Evolutionary conservation across 2,329 filamentous ascomycete genomes (phyloP).

Genomic region (Beauveria sp.): DNA sequence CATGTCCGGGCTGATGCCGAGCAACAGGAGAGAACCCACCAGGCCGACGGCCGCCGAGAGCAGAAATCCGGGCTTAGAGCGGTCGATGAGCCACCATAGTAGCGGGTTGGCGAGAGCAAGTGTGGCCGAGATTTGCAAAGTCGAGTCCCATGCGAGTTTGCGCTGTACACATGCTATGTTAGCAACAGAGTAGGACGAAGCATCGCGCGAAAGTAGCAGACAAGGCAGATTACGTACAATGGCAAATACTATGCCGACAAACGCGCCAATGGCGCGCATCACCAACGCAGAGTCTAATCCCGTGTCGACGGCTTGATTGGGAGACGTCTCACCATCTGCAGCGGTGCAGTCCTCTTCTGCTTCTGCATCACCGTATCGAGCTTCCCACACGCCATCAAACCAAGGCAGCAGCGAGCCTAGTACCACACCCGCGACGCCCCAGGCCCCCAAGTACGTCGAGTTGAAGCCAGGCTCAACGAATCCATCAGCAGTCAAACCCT

Average conservation of each 20-base stretch:
- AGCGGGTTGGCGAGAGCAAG: slow-evolving; percentile 87
- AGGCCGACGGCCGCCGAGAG: slow-evolving; percentile 69
- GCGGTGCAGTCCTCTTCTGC: slow-evolving; percentile 23
- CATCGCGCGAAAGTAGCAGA: not conserved
- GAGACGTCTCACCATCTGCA: slow-evolving; percentile 21
- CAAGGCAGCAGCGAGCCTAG: slow-evolving; percentile 77
- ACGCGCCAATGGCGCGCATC: slow-evolving; percentile 50
- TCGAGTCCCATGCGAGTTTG: slow-evolving; percentile 86
- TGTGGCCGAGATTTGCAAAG: slow-evolving; percentile 84
- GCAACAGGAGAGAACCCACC: slow-evolving; percentile 63
- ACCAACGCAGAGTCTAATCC: slow-evolving; percentile 66
- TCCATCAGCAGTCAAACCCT: slow-evolving; percentile 48
- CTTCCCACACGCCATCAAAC: slow-evolving; percentile 70
- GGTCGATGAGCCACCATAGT: slow-evolving; percentile 93
- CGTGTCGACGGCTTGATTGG: slow-evolving; percentile 26
- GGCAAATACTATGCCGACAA: slow-evolving; percentile 54
- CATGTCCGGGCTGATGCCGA: slow-evolving; percentile 69
- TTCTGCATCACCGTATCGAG: slow-evolving; percentile 30
- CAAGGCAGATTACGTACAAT: slow-evolving; percentile 56
- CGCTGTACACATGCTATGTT: slow-evolving; percentile 44
- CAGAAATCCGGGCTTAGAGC: slow-evolving; percentile 75
- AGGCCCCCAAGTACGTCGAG: slow-evolving; percentile 67
- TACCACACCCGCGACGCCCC: slow-evolving; percentile 72
- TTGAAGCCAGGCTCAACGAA: slow-evolving; percentile 36
- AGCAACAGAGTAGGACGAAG: not conserved